Percentiles rank a stretch among this genome's conserved stretches.
phyloP scores from a whole-genome alignment of 1,284 basidiomycete species.

The Leccinum pachyderme region DNA sequence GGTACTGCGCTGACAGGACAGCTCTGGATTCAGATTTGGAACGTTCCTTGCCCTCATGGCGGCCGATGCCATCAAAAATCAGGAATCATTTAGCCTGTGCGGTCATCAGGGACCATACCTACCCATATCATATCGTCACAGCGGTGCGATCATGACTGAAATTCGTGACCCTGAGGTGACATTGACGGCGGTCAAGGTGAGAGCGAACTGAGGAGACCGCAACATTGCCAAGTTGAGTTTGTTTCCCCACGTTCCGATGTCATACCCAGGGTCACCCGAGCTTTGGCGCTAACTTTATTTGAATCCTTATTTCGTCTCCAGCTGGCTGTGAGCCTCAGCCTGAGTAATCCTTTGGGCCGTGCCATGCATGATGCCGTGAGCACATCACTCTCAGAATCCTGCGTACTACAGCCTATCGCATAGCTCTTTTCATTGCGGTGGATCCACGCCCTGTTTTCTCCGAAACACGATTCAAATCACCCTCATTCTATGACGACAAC shows the following conservation, averaged over 20 bases:
- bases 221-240: too few species aligned
- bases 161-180: not conserved
- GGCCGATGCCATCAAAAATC: not conserved
- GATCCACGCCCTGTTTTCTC: not conserved
- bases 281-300: constrained; percentile 1
- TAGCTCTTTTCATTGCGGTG: not conserved
- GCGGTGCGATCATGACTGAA: not conserved
- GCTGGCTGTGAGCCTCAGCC: not conserved
- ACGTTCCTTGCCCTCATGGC: not conserved
- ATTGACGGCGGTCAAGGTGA: not conserved
- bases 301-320: not conserved
- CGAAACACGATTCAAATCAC: not conserved
- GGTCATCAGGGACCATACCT: not conserved
- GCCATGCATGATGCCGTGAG: constrained; percentile 12
- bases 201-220: not conserved
- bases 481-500: not conserved
- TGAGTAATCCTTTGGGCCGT: constrained; percentile 1
- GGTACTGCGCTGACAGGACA: not conserved
- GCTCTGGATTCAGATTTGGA: not conserved
- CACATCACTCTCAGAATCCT: not conserved
- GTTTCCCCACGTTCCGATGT: not conserved
- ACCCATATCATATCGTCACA: not conserved
- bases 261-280: constrained; percentile 2
- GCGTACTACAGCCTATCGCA: not conserved
- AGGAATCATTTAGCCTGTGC: not conserved